Conservation (phyloP, 768 basidiomycete genomes). For the Harrya chromipes region DNA sequence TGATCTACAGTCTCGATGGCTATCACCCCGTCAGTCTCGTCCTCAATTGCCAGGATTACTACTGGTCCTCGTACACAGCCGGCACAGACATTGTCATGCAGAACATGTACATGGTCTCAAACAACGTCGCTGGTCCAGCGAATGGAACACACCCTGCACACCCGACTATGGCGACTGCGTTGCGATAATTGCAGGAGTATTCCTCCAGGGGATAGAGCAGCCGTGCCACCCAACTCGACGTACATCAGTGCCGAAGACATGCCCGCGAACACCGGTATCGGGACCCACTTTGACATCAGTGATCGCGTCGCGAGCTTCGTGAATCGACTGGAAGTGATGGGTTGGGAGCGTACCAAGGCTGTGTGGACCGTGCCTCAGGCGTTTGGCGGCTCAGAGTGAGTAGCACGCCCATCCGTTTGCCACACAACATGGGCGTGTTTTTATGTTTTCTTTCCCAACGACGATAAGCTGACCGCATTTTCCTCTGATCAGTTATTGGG, state of each 20-base stretch:
- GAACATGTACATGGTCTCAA: slow-evolving; percentile 49
- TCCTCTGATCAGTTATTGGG: slow-evolving; percentile 48
- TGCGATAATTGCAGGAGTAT: slow-evolving; percentile 56
- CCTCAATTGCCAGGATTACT: too few relatives aligned
- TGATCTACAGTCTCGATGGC: slow-evolving; percentile 59
- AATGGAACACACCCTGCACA: slow-evolving; percentile 64
- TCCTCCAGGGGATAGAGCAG: slow-evolving; percentile 38
- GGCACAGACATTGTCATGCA: slow-evolving; percentile 74
- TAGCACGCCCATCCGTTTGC: slow-evolving; percentile 12
- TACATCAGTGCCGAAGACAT: slow-evolving; percentile 13
- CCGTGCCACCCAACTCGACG: slow-evolving; percentile 27
- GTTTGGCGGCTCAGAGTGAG: slow-evolving; percentile 47
- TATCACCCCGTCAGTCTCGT: slow-evolving; percentile 70
- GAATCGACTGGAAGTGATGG: slow-evolving; percentile 55
- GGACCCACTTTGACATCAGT: slow-evolving; percentile 61
- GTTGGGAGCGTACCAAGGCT: slow-evolving; percentile 65
- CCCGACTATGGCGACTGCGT: slow-evolving; percentile 66
- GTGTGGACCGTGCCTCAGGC: slow-evolving; percentile 82
- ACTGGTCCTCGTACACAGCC: slow-evolving; percentile 47
- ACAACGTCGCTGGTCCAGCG: slow-evolving; percentile 63
- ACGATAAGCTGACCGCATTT: background rate
- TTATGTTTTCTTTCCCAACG: background rate
- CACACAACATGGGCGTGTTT: background rate
- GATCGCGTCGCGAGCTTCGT: slow-evolving; percentile 64
- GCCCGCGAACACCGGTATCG: slow-evolving; percentile 31